phyloP scores from a whole-genome alignment of 176 grass and related monocot species.

The Phoenix dactylifera region DNA sequence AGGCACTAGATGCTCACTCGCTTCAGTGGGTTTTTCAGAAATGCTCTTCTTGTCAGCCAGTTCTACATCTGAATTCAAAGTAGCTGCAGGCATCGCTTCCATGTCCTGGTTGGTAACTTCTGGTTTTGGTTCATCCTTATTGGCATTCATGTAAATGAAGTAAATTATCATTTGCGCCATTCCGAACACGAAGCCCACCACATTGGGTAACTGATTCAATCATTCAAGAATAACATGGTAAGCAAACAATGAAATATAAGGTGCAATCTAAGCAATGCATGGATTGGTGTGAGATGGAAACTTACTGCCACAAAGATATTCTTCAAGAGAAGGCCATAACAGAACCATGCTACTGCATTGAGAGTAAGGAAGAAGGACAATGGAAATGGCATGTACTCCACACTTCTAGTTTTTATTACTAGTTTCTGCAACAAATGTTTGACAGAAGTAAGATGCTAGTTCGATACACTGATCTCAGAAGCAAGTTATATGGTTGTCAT shows the following conservation, averaged over 20 bases:
- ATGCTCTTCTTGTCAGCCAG: too few species aligned
- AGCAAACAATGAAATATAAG: not conserved
- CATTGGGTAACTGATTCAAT: constrained; percentile 56
- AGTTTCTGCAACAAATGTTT: constrained; percentile 36
- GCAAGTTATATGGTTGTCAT: too few species aligned
- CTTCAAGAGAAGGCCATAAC: constrained; percentile 56
- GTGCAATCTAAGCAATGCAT: not conserved
- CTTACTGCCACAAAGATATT: constrained; percentile 62
- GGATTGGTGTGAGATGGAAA: not conserved
- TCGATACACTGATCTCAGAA: too few species aligned
- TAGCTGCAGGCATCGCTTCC: not conserved
- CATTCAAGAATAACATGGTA: not conserved
- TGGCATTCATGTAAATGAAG: constrained; percentile 50
- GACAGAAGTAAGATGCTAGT: too few species aligned
- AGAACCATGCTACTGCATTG: constrained; percentile 82
- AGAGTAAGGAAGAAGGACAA: constrained; percentile 80
- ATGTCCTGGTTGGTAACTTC: constrained; percentile 20
- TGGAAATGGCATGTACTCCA: constrained; percentile 79
- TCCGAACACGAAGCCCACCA: constrained; percentile 66
- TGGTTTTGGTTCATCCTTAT: constrained; percentile 43
- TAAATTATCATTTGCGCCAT: constrained; percentile 62
- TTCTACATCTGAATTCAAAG: too few species aligned
- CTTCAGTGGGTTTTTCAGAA: too few species aligned
- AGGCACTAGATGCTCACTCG: too few species aligned
- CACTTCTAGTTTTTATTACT: constrained; percentile 80